phyloP scores from a whole-genome alignment of 2,329 filamentous ascomycete species.

The Furcasterigmium sp. region DNA sequence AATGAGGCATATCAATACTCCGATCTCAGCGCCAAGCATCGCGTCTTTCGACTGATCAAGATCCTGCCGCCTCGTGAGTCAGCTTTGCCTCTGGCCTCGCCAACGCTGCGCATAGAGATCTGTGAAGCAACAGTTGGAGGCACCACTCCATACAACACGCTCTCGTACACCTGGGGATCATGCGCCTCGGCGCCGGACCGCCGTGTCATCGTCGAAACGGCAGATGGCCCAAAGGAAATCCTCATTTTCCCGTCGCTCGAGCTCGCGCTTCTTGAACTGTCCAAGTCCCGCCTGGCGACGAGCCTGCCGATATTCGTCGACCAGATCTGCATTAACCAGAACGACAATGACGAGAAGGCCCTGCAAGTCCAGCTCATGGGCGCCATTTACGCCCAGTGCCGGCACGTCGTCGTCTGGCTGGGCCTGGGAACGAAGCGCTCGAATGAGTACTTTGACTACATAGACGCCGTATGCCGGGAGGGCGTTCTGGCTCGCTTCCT shows the following conservation, averaged over 20 bases:
- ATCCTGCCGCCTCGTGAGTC: not conserved
- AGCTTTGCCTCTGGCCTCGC: not conserved
- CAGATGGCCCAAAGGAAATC: constrained; percentile 9
- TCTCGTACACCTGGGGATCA: not conserved
- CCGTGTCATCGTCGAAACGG: constrained; percentile 16
- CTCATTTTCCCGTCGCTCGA: constrained; percentile 22
- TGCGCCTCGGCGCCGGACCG: not conserved
- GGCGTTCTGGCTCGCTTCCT: not conserved
- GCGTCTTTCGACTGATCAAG: not conserved
- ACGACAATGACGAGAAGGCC: constrained; percentile 2
- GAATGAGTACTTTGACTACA: not conserved
- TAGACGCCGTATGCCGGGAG: not conserved
- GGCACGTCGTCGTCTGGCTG: not conserved
- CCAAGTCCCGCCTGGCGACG: not conserved
- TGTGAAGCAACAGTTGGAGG: not conserved
- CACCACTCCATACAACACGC: not conserved
- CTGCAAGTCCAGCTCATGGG: constrained; percentile 5
- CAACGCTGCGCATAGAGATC: not conserved
- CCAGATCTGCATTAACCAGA: constrained; percentile 7
- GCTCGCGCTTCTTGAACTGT: constrained; percentile 17
- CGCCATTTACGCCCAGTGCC: constrained; percentile 1
- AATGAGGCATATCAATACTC: no score
- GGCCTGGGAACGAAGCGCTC: not conserved
- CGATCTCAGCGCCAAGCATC: not conserved
- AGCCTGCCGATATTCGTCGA: not conserved